Conservation (phyloP, 768 basidiomycete species). For the Suillus tomentosus region DNA sequence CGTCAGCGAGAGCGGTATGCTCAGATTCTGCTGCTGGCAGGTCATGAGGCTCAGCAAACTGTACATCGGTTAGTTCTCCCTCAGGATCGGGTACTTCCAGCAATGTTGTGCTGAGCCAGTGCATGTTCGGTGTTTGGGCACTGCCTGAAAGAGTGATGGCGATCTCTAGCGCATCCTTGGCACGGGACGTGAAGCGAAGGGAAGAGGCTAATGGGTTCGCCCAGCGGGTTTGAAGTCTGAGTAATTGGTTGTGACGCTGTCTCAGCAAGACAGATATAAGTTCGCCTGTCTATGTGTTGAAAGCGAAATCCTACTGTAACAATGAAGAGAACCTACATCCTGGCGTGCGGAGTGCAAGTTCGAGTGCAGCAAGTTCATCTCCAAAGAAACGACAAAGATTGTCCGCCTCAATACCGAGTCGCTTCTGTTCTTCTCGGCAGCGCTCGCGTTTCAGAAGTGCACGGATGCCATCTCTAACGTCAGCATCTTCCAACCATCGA, state of each 20-base stretch:
- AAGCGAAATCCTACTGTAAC: neutral
- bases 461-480: constrained; percentile 34
- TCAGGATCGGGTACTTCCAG: constrained; percentile 3
- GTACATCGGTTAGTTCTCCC: neutral
- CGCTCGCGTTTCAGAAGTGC: constrained; percentile 29
- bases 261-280: too few relatives aligned
- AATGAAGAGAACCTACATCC: constrained; percentile 14
- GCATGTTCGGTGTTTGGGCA: neutral
- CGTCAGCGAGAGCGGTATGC: constrained; percentile 9
- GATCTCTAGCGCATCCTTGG: constrained; percentile 8
- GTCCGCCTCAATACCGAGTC: constrained; percentile 31
- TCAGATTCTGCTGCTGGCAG: neutral
- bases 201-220: constrained; percentile 17
- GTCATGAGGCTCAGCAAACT: neutral
- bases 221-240: constrained; percentile 21
- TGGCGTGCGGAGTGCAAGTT: constrained; percentile 16
- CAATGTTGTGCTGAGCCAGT: constrained; percentile 8
- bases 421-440: constrained; percentile 33
- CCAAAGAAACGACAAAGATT: constrained; percentile 40
- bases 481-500: constrained; percentile 36
- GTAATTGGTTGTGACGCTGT: constrained; percentile 10
- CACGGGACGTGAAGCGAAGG: constrained; percentile 14
- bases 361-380: constrained; percentile 29
- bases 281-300: too few relatives aligned
- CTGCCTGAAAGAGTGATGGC: constrained; percentile 10